Evolutionary conservation across 2,329 filamentous ascomycete species (phyloP).

Genomic region (Fusarium sarcochroum): DNA sequence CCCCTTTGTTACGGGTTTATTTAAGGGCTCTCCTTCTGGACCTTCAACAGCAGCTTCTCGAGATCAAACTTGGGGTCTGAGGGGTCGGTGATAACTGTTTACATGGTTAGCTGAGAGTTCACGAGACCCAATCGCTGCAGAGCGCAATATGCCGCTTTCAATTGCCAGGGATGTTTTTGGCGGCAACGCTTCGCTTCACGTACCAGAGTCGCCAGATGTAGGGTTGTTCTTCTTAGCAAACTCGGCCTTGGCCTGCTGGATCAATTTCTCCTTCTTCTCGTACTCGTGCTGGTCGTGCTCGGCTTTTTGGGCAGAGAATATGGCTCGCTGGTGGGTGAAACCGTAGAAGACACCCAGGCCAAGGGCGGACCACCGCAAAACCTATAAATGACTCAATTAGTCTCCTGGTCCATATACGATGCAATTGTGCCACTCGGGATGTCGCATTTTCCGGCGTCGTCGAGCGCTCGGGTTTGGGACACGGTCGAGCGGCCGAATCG

Average conservation of each 20-base stretch:
- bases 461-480: constrained; percentile 35
- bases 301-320: constrained; percentile 79
- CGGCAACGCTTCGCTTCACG: constrained; percentile 29
- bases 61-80: constrained; percentile 93
- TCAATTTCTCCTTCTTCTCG: constrained; percentile 90
- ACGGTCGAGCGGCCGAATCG: constrained; percentile 46
- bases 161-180: constrained; percentile 20
- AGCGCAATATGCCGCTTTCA: constrained; percentile 28
- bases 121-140: not conserved
- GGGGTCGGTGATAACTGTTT: constrained; percentile 69
- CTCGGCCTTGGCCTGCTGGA: constrained; percentile 92
- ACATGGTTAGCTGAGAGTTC: constrained; percentile 41
- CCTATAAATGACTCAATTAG: constrained; percentile 69
- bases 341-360: constrained; percentile 94
- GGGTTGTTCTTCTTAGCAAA: constrained; percentile 82
- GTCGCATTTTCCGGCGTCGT: constrained; percentile 32
- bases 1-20: constrained; percentile 29
- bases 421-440: constrained; percentile 34
- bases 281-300: constrained; percentile 85
- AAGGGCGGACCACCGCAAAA: constrained; percentile 96
- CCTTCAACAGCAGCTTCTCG: constrained; percentile 82
- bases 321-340: constrained; percentile 89
- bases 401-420: constrained; percentile 24
- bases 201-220: constrained; percentile 54
- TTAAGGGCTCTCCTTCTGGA: constrained; percentile 69